Percentiles rank a stretch among this genome's conserved stretches.
These are phyloP conservation scores for Vigna radiata DNA, from an alignment of 306 rosid species.

Conservation along the genomic window DNA sequence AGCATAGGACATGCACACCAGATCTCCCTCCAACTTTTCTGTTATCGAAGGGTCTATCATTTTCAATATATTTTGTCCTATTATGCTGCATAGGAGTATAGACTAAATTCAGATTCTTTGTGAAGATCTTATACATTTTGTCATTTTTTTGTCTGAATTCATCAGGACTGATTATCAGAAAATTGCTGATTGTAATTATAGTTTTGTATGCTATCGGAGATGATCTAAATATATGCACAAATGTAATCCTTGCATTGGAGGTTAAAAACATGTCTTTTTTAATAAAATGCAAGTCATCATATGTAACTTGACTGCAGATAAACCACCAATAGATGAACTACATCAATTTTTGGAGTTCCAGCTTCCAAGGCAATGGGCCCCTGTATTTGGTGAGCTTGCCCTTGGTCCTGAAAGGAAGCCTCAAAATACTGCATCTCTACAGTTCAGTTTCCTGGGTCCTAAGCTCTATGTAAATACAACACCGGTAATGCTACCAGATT, in stretches of 20 bases:
- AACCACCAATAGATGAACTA: constrained; percentile 71
- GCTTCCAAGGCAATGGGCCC: constrained; percentile 91
- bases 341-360: constrained; percentile 85
- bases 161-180: not conserved
- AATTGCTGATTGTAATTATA: not conserved
- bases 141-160: constrained; percentile 18
- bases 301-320: constrained; percentile 59
- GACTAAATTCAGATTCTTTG: too few species aligned
- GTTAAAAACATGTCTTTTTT: not conserved
- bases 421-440: constrained; percentile 68
- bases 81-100: too few species aligned
- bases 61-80: not conserved
- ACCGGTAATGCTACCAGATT: constrained; percentile 58
- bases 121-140: too few species aligned
- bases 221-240: not conserved
- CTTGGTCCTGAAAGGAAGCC: constrained; percentile 80
- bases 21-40: not conserved
- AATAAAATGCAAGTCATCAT: constrained; percentile 1
- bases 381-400: constrained; percentile 84
- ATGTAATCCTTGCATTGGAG: constrained; percentile 2
- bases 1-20: not conserved
- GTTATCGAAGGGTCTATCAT: not conserved
- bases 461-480: constrained; percentile 81
- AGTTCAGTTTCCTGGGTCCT: constrained; percentile 92
- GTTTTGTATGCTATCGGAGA: constrained; percentile 14